A percentile compares a stretch with the other conserved stretches of the same genome.
These are phyloP conservation scores for Helianthus tuberosus DNA, from an alignment of 129 eudicot genomes.

Conservation along the genomic window DNA sequence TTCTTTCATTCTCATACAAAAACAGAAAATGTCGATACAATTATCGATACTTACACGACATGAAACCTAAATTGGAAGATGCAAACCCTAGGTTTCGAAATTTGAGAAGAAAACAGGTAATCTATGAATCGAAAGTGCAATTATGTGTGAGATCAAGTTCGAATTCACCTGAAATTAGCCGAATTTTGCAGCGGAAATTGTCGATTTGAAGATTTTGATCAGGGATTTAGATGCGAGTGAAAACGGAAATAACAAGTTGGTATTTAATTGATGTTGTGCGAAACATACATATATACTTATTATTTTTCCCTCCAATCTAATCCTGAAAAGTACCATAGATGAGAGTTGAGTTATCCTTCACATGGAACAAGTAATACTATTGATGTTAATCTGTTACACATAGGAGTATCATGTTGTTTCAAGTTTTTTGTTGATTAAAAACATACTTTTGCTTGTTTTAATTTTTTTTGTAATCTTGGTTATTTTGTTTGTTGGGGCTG, in stretches of 20 bases:
- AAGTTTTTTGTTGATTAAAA: too few species aligned
- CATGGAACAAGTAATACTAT: too few species aligned
- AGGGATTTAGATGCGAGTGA: neutral
- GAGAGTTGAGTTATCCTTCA: too few species aligned
- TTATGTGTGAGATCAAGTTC: slow-evolving; percentile 13
- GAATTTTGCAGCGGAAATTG: slow-evolving; percentile 5
- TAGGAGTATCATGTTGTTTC: too few species aligned
- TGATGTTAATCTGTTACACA: too few species aligned
- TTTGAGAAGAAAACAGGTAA: neutral
- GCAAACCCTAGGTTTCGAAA: slow-evolving; percentile 15
- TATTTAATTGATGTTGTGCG: too few species aligned
- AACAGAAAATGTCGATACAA: slow-evolving; percentile 14
- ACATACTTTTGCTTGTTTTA: too few species aligned
- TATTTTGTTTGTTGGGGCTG: too few species aligned
- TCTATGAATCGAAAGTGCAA: slow-evolving; percentile 7
- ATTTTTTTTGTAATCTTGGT: too few species aligned
- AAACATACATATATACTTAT: too few species aligned
- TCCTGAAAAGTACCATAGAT: too few species aligned
- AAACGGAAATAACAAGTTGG: neutral
- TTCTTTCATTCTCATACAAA: slow-evolving; percentile 49
- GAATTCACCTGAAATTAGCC: slow-evolving; percentile 18
- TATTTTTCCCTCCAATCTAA: too few species aligned
- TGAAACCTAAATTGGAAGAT: neutral
- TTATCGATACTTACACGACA: slow-evolving; percentile 13
- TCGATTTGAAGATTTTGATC: slow-evolving; percentile 17